Conservation (phyloP, 2,329 filamentous ascomycete genomes). For the Curvularia spicifera region DNA sequence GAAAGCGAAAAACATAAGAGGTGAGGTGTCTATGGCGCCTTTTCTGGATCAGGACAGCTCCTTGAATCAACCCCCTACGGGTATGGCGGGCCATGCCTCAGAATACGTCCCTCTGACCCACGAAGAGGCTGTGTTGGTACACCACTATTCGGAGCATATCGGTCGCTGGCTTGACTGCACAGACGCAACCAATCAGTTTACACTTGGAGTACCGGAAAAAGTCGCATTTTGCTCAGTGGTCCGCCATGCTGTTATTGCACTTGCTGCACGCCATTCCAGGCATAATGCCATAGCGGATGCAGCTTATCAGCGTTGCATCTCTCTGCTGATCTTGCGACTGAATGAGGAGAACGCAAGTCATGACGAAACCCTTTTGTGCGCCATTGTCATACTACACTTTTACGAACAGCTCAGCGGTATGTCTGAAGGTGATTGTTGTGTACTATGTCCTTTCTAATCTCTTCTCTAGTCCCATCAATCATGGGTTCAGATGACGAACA, state of each 20-base stretch:
- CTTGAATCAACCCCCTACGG: background rate
- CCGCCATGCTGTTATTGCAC: conserved; percentile 38
- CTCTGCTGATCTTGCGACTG: conserved; percentile 40
- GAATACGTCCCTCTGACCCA: conserved; percentile 25
- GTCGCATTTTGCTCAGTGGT: conserved; percentile 38
- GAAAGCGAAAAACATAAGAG: conserved; percentile 7
- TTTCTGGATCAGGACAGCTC: conserved; percentile 13
- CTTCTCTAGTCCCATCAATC: conserved; percentile 25
- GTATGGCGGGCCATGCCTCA: conserved; percentile 9
- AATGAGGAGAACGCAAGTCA: conserved; percentile 34
- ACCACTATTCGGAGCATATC: conserved; percentile 40
- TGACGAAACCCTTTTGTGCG: conserved; percentile 39
- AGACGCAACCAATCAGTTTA: conserved; percentile 41
- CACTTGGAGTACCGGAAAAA: conserved; percentile 36
- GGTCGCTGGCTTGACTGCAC: conserved; percentile 44
- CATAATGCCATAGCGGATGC: conserved; percentile 29
- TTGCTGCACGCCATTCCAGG: conserved; percentile 37
- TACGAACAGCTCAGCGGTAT: conserved; percentile 42
- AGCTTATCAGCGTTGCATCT: conserved; percentile 40
- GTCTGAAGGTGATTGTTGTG: background rate
- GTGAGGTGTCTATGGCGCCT: conserved; percentile 21
- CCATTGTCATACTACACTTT: conserved; percentile 44
- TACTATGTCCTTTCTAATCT: conserved; percentile 9
- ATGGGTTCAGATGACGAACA: conserved; percentile 41
- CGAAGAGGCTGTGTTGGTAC: conserved; percentile 36